A percentile compares a stretch with the other conserved stretches of the same genome.
Conservation (phyloP, 106 monocot species). For the Chionographis japonica region DNA sequence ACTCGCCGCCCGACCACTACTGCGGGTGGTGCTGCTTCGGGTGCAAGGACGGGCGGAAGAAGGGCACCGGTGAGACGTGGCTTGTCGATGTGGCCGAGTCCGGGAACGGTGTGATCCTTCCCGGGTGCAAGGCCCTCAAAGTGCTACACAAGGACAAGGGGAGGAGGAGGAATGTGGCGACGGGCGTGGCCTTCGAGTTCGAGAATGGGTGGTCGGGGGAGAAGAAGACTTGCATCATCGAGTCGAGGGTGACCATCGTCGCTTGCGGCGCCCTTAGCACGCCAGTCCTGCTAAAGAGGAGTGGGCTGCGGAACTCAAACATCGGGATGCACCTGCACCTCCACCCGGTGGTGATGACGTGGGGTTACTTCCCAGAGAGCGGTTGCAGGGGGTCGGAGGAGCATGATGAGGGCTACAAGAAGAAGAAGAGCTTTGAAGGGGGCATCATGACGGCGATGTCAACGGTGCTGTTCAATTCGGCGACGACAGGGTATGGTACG, state of each 20-base stretch:
- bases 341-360: constrained; percentile 74
- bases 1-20: constrained; percentile 48
- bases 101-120: constrained; percentile 62
- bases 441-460: constrained; percentile 50
- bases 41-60: constrained; percentile 54
- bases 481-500: constrained; percentile 21
- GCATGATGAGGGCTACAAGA: constrained; percentile 6
- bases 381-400: not conserved
- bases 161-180: constrained; percentile 24
- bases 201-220: constrained; percentile 5
- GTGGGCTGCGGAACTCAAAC: constrained; percentile 48
- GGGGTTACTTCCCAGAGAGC: constrained; percentile 68
- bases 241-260: constrained; percentile 49
- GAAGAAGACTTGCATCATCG: constrained; percentile 20
- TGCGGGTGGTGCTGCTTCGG: constrained; percentile 85
- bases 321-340: constrained; percentile 80
- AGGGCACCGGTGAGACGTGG: constrained; percentile 65
- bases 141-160: constrained; percentile 20
- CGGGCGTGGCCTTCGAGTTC: constrained; percentile 29
- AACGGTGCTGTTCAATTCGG: constrained; percentile 11
- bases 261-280: constrained; percentile 67
- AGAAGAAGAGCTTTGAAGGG: constrained; percentile 54
- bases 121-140: constrained; percentile 29
- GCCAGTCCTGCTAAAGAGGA: constrained; percentile 41
- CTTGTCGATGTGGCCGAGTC: constrained; percentile 53